Conservation (phyloP, 768 basidiomycete genomes). For the Termitomyces sp. region DNA sequence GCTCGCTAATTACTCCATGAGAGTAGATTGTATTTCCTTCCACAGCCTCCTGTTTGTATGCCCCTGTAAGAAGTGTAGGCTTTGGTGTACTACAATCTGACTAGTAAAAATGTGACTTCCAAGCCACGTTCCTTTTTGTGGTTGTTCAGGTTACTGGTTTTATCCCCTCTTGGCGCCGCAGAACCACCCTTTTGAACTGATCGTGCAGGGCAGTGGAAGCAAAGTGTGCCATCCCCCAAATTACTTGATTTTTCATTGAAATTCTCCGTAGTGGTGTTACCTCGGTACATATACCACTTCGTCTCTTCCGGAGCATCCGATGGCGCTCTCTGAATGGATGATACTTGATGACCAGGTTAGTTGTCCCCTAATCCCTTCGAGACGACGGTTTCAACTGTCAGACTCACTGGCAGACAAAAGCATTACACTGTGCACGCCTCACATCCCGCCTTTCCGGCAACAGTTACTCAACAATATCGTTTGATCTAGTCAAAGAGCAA, state of each 20-base stretch:
- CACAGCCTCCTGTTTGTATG: constrained; percentile 23
- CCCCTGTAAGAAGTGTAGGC: constrained; percentile 15
- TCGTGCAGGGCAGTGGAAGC: constrained; percentile 20
- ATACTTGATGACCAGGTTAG: constrained; percentile 24
- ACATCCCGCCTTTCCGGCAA: constrained; percentile 3
- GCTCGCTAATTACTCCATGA: not conserved
- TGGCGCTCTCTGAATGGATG: constrained; percentile 29
- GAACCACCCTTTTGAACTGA: constrained; percentile 20
- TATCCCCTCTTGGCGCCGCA: constrained; percentile 15
- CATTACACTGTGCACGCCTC: constrained; percentile 18
- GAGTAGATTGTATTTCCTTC: constrained; percentile 22
- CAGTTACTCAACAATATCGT: constrained; percentile 6
- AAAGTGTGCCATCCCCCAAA: constrained; percentile 9
- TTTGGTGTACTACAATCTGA: not conserved
- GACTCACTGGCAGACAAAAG: constrained; percentile 14
- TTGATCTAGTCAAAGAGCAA: constrained; percentile 14
- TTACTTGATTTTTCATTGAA: not conserved
- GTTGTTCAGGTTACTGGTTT: constrained; percentile 28
- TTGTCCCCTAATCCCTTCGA: not conserved
- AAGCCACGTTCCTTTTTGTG: constrained; percentile 17
- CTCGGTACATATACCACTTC: constrained; percentile 21
- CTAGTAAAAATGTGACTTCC: not conserved
- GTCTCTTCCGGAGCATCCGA: constrained; percentile 17
- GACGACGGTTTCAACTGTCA: not conserved
- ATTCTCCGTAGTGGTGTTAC: constrained; percentile 23